Conservation (phyloP, 768 basidiomycete genomes). For the Suillus cothurnatus region DNA sequence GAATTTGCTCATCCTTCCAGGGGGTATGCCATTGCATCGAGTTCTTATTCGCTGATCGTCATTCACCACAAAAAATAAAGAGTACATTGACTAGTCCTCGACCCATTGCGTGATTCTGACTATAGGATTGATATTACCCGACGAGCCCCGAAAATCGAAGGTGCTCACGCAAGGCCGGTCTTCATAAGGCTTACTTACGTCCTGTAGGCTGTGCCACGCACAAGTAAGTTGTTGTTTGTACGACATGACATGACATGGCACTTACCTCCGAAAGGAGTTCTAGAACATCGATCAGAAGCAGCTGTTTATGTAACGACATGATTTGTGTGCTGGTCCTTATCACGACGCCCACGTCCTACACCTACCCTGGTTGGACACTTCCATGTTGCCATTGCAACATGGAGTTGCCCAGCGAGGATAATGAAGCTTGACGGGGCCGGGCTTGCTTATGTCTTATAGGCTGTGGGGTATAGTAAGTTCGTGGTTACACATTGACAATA, state of each 20-base stretch:
- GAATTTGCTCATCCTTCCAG: background rate
- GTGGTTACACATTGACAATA: background rate
- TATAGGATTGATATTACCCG: background rate
- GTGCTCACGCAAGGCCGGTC: background rate
- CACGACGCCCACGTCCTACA: background rate
- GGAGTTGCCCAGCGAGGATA: background rate
- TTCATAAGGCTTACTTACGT: background rate
- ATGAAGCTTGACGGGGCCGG: background rate
- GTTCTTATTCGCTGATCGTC: background rate
- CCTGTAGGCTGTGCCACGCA: background rate
- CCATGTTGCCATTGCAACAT: background rate
- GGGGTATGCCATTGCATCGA: background rate
- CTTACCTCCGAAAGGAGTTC: background rate
- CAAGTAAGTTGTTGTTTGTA: background rate
- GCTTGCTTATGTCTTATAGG: background rate
- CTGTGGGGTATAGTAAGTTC: background rate
- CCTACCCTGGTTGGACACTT: background rate
- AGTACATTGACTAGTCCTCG: background rate
- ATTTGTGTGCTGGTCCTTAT: background rate
- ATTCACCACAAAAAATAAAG: background rate
- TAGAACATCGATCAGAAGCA: background rate
- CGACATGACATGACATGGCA: background rate
- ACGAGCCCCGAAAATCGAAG: background rate
- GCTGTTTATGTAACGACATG: background rate
- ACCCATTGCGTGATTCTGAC: background rate